Evolutionary conservation across 306 rosid genomes (phyloP), one percentile per base, ranked within the genome.

Genomic region (Quercus agrifolia): DNA sequence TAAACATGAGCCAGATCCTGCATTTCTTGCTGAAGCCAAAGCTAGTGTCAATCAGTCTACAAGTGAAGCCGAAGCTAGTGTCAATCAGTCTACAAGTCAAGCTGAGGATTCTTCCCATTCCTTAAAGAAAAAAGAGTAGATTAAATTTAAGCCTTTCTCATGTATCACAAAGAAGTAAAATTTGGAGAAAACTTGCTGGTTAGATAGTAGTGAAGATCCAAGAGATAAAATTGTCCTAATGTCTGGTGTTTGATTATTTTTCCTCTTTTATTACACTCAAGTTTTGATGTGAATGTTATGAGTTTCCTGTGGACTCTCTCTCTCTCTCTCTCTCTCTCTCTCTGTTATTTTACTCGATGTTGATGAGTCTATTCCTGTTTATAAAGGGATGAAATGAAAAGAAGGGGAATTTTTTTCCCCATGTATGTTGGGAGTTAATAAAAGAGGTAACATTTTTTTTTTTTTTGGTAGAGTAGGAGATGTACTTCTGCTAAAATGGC

Each of bases 1-100:
- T 18, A 87, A 90, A 80, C 97, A 92, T 31, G 90, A 87, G 82
- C 97, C 93, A 6, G 97, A 94, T 82, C 90, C 97, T 21, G 80
- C 84, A 56, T 94, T 92, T 84, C 86, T 92, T 35, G 91, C 95
- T 0, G 89, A 92, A 70, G 99, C 97, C 64, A 86, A 94, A 84
- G 98, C 97, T 76, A 91, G 97, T 41, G 80, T 92, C 28, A 91
- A 78, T 52, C 92, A 81, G 72, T 28, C 80, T 59, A 19, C 75
- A 27, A 77, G 78, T 57, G 86, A 83, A 31, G 76, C 84, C 38
- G 92, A 38, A 61, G 77, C 46, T 38, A 38, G 46, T 38, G 46
- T 38, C 23, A 91, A 77, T 52, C 92, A 81, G 72, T 28, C 81
- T 59, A 19, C 80, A 17, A 77, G 77, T 57, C 86, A 85, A 31